A percentile compares a stretch with the other conserved stretches of the same genome.
Conservation (phyloP, 2,329 filamentous ascomycete species). For the Bisporella sp. region DNA sequence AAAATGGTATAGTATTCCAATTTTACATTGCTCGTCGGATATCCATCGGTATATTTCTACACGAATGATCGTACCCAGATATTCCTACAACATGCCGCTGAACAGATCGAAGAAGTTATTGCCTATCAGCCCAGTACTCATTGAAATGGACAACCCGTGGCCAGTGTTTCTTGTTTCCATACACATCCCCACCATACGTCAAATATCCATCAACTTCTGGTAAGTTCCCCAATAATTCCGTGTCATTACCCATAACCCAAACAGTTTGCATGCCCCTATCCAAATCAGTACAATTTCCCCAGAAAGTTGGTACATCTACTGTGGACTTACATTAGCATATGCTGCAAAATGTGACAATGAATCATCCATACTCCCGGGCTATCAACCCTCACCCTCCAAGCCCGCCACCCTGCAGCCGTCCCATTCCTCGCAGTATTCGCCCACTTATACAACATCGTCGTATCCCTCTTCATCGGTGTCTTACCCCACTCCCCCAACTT, state of each 20-base stretch:
- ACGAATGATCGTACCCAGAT: no score
- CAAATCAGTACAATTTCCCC: background rate
- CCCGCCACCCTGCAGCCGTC: conserved; percentile 38
- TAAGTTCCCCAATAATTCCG: conserved; percentile 13
- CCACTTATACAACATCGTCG: conserved; percentile 41
- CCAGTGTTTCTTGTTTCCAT: conserved; percentile 22
- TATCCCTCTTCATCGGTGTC: conserved; percentile 26
- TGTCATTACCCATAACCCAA: conserved; percentile 30
- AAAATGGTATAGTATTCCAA: no score
- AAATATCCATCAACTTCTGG: conserved; percentile 27
- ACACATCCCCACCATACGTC: conserved; percentile 24
- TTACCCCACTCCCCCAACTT: conserved; percentile 21
- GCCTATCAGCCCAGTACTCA: background rate
- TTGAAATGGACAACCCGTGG: background rate
- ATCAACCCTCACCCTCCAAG: conserved; percentile 40
- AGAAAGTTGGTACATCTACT: background rate
- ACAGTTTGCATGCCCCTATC: conserved; percentile 31
- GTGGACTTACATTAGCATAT: conserved; percentile 43
- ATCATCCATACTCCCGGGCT: conserved; percentile 43
- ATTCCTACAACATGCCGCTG: no score
- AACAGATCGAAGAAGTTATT: background rate
- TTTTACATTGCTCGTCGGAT: no score
- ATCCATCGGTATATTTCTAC: no score
- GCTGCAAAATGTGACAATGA: conserved; percentile 42
- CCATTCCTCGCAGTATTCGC: conserved; percentile 25